Evolutionary conservation across 192 early-diverging fungal genomes (phyloP), one percentile per base, ranked within the genome.

Genomic region (Coemansia erecta): DNA sequence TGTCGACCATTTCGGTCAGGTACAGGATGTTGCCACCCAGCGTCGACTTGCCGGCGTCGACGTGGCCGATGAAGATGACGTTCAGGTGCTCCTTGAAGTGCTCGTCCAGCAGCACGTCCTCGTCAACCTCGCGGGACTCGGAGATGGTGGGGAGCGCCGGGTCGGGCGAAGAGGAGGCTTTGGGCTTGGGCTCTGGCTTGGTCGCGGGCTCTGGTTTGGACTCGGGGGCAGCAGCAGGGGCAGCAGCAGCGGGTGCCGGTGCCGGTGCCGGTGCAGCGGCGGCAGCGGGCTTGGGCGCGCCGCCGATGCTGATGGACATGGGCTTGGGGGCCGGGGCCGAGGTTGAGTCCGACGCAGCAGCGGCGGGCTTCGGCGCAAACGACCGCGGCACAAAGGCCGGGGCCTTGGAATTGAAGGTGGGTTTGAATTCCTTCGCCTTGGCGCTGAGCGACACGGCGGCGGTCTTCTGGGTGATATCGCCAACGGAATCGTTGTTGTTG

Each of bases 1-100:
- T 95, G 72, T 99, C 97, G 21, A 99, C 94, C 97, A 97, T 98
- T 22, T 91, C 95, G n/a, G 95, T 95, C 37, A 97, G 77, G 66
- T 83, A 57, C 84, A 98, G 80, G 41, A 98, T 86, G 77, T 97
- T 94, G 35, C 97, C 97, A 61, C 95, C 95, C 87, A 99, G 94
- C 26, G 97, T 99, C 14, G 94, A 96, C 77, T 99, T 99, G 61
- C 97, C 92, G 41, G 90, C 89, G 81, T 92, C 89, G 60, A 99
- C 97, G 84, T 99, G 97, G 40, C 97, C 97, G 59, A 99, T 97
- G 64, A 99, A 99, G 43, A 99, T 89, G 58, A 99, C 85, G 78
- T 98, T 99, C 40, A 98, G 46, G 81, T 95, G 90, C 72, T 98
- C 95, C 81, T 98, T 99, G 56, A 86, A 87, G 53, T 87, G 84